A percentile compares a stretch with the other conserved stretches of the same genome.
Conservation (phyloP, 352 stramenopile species). For the Globisporangium nagaii region DNA sequence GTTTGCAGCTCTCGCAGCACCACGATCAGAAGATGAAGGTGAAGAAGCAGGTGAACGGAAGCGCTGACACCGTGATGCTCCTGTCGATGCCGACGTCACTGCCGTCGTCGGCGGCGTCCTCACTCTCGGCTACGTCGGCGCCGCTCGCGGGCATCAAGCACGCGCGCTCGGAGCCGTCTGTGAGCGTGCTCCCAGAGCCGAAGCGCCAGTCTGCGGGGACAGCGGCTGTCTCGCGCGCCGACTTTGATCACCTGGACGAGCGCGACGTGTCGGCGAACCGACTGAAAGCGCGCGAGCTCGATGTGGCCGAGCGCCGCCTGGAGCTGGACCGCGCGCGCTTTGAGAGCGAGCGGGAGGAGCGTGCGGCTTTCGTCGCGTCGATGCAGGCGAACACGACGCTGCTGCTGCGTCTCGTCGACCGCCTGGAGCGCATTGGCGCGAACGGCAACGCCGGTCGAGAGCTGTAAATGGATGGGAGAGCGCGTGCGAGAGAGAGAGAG, state of each 20-base stretch:
- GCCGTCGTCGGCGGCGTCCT: background rate
- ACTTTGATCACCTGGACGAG: constrained; percentile 1
- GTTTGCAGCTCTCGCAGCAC: constrained; percentile 6
- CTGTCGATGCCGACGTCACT: background rate
- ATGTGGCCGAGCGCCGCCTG: constrained; percentile 6
- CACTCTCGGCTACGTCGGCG: background rate
- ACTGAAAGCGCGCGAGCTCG: constrained; percentile 4
- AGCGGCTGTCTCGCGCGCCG: background rate
- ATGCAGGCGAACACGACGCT: constrained; percentile 11
- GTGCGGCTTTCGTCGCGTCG: background rate
- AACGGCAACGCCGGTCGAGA: background rate
- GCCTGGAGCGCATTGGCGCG: constrained; percentile 5
- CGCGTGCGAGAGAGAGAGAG: background rate
- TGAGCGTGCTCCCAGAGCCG: background rate
- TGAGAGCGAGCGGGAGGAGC: constrained; percentile 11
- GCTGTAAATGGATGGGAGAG: too few species aligned
- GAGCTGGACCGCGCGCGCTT: constrained; percentile 8
- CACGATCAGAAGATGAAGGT: constrained; percentile 11
- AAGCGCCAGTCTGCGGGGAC: background rate
- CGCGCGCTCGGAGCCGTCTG: background rate
- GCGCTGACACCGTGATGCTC: background rate
- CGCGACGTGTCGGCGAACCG: background rate
- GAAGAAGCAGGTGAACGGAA: constrained; percentile 1
- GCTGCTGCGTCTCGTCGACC: constrained; percentile 8
- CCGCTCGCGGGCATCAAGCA: background rate